A percentile compares a stretch with the other conserved stretches of the same genome.
These are phyloP conservation scores for Cajanus cajan DNA, from an alignment of 306 rosid genomes.

Conservation along the genomic window DNA sequence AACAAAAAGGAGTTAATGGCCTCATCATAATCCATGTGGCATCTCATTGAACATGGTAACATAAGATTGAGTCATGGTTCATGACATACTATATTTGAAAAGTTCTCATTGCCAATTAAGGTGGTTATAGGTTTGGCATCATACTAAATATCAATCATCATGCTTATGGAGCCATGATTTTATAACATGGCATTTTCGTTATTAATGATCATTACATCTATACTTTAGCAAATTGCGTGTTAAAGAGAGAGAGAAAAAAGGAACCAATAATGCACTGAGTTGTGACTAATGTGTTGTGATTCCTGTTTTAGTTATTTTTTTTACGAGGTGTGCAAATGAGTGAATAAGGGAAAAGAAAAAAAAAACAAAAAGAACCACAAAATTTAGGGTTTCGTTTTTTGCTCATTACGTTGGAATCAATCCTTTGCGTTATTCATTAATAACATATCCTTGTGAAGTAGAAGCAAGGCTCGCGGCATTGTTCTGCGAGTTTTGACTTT, in stretches of 20 bases:
- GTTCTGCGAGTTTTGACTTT: conserved; percentile 43
- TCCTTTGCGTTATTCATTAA: background rate
- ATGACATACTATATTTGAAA: background rate
- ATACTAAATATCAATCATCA: background rate
- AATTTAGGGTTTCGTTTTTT: conserved; percentile 36
- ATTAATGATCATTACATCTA: background rate
- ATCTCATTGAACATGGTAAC: background rate
- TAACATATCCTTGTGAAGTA: conserved; percentile 39
- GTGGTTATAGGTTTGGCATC: conserved; percentile 4
- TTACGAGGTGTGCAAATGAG: too few relatives aligned
- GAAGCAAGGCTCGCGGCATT: conserved; percentile 45
- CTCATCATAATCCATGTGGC: background rate
- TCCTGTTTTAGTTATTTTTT: background rate
- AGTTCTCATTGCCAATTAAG: conserved; percentile 11
- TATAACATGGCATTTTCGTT: conserved; percentile 30
- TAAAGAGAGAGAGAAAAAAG: background rate
- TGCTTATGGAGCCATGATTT: background rate
- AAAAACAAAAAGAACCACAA: background rate
- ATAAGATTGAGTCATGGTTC: background rate
- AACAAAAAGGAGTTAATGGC: background rate
- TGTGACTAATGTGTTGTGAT: background rate
- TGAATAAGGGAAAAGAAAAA: background rate
- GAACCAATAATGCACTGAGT: background rate
- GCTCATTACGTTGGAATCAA: conserved; percentile 33
- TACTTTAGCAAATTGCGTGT: conserved; percentile 3